Percentiles rank a stretch among this genome's conserved stretches.
Conservation (phyloP, 495 filamentous ascomycete species). For the Thermothielavioides terrestris region DNA sequence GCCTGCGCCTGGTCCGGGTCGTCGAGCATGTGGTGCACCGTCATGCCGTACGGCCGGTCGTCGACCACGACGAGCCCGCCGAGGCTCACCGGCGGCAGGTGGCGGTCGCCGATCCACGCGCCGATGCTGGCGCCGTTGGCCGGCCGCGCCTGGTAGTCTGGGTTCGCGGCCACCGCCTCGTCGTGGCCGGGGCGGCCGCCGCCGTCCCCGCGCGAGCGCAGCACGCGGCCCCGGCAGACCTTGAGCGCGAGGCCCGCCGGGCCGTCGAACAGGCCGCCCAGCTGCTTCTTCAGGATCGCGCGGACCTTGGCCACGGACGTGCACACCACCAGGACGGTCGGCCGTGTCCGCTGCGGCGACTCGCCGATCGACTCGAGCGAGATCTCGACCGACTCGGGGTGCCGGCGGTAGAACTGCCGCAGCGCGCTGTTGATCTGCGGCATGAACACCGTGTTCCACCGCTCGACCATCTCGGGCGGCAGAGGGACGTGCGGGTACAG, state of each 20-base stretch:
- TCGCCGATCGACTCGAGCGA: conserved; percentile 69
- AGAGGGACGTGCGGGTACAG: conserved; percentile 46
- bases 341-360: conserved; percentile 52
- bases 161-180: conserved; percentile 43
- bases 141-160: conserved; percentile 63
- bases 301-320: conserved; percentile 62
- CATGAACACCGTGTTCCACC: conserved; percentile 65
- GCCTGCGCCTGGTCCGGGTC: conserved; percentile 63
- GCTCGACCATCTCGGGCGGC: conserved; percentile 52
- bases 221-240: conserved; percentile 60
- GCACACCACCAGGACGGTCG: conserved; percentile 70
- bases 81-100: conserved; percentile 81
- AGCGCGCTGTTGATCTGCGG: conserved; percentile 56
- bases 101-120: conserved; percentile 72
- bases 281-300: conserved; percentile 61
- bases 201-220: too few relatives aligned
- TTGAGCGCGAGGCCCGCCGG: conserved; percentile 47
- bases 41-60: conserved; percentile 78
- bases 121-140: conserved; percentile 87
- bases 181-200: too few relatives aligned
- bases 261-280: conserved; percentile 49
- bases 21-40: conserved; percentile 92
- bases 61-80: conserved; percentile 82
- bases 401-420: conserved; percentile 54
- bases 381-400: conserved; percentile 63